Evolutionary conservation across 306 rosid species (phyloP).

Genomic region (Prunus mira): DNA sequence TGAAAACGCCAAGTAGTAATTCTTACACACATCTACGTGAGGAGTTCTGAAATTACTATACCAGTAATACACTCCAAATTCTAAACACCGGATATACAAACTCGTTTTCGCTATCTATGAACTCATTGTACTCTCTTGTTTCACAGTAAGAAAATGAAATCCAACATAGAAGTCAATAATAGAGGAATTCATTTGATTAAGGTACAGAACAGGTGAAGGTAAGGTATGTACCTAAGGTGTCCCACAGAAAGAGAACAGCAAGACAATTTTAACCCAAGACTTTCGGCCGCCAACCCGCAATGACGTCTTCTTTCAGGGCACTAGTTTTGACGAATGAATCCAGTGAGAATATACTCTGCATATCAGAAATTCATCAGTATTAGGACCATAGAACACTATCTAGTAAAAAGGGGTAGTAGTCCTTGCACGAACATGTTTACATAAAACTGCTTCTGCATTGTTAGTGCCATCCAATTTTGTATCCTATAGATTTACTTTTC

Average conservation of each 20-base stretch:
- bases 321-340: constrained; percentile 80
- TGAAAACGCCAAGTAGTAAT: not conserved
- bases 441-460: not conserved
- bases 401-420: not conserved
- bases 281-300: constrained; percentile 97
- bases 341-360: constrained; percentile 69
- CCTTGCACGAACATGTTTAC: not conserved
- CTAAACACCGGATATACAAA: not conserved
- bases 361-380: constrained; percentile 16
- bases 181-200: not conserved
- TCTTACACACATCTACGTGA: not conserved
- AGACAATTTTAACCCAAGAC: constrained; percentile 51
- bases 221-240: not conserved
- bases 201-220: not conserved
- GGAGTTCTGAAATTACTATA: not conserved
- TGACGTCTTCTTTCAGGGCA: constrained; percentile 70
- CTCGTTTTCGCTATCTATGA: not conserved
- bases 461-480: not conserved
- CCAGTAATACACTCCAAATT: not conserved
- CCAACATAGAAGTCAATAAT: not conserved
- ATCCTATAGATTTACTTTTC: not conserved
- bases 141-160: not conserved
- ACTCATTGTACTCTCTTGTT: not conserved
- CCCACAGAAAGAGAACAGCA: not conserved
- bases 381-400: constrained; percentile 16